Evolutionary conservation across 805 yeast species (phyloP).

Genomic region (Yarrowia bubula): DNA sequence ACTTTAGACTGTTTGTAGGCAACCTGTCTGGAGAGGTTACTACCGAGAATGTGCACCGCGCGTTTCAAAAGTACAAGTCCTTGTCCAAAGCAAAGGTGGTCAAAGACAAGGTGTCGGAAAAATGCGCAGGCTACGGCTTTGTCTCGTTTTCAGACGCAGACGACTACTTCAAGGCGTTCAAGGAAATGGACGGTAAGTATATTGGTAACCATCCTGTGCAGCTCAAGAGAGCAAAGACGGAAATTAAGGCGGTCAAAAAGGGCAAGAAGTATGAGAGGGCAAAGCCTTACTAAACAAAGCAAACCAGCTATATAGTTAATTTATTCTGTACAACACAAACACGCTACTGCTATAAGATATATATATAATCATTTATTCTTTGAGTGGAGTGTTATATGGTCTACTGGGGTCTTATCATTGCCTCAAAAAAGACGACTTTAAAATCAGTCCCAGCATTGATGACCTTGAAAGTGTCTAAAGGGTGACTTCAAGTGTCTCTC

Average conservation of each 20-base stretch:
- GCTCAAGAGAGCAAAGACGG: slow-evolving; percentile 55
- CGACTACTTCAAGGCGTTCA: slow-evolving; percentile 68
- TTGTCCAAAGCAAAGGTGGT: slow-evolving; percentile 62
- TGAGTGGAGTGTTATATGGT: not conserved
- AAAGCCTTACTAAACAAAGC: not conserved
- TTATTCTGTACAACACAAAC: not conserved
- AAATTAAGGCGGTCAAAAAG: slow-evolving; percentile 29
- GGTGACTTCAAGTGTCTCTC: no score
- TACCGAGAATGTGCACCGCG: slow-evolving; percentile 53
- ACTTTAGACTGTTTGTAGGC: slow-evolving; percentile 72
- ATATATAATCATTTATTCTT: not conserved
- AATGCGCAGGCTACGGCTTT: slow-evolving; percentile 70
- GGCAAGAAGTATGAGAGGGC: slow-evolving; percentile 1
- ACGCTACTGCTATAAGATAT: no score
- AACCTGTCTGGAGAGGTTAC: slow-evolving; percentile 67
- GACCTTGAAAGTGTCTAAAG: no score
- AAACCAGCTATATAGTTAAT: not conserved
- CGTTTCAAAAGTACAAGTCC: slow-evolving; percentile 54
- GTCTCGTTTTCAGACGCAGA: slow-evolving; percentile 63
- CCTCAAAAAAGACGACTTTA: no score
- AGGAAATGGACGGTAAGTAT: slow-evolving; percentile 73
- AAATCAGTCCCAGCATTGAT: no score
- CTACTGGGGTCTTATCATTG: no score
- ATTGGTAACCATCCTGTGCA: slow-evolving; percentile 73
- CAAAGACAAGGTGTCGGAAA: slow-evolving; percentile 43